These are phyloP conservation scores for Wolfiporia cocos DNA, from an alignment of 1,284 basidiomycete genomes.

Conservation along the genomic window DNA sequence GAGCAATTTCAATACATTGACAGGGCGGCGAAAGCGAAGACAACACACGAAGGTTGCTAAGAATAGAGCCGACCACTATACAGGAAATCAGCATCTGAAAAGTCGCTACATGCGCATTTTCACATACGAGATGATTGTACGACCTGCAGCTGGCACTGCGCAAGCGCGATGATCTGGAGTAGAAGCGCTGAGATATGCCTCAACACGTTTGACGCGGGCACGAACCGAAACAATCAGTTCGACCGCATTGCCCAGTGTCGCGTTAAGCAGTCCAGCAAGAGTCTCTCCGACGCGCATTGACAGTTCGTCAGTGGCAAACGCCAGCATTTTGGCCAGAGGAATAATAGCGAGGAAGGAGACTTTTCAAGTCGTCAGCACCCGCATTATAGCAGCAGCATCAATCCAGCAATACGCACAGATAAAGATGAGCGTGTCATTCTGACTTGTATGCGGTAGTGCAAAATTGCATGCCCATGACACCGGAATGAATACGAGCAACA, in stretches of 20 bases:
- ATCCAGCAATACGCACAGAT: conserved; percentile 45
- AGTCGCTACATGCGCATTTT: conserved; percentile 12
- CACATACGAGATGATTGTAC: conserved; percentile 79
- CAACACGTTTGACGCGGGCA: conserved; percentile 10
- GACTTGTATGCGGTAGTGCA: conserved; percentile 33
- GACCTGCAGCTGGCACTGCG: conserved; percentile 75
- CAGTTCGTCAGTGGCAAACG: conserved; percentile 85
- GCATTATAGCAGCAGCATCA: neutral
- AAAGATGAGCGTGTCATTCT: conserved; percentile 59
- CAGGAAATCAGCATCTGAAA: neutral
- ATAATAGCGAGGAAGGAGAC: conserved; percentile 71
- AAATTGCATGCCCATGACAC: conserved; percentile 78
- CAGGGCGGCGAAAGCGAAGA: neutral
- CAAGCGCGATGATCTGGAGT: conserved; percentile 70
- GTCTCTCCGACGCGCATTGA: conserved; percentile 83
- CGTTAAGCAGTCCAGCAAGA: conserved; percentile 80
- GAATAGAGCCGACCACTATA: conserved; percentile 72
- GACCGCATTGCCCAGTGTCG: conserved; percentile 70
- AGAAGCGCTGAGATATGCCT: too few species aligned
- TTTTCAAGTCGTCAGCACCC: conserved; percentile 20
- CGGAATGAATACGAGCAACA: conserved; percentile 62
- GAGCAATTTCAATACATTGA: conserved; percentile 3
- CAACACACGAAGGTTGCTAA: conserved; percentile 68
- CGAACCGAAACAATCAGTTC: conserved; percentile 76
- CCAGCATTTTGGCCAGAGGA: conserved; percentile 75